phyloP scores from a whole-genome alignment of 2,329 filamentous ascomycete genomes.

The Hymenotorrendiella dingleyae region DNA sequence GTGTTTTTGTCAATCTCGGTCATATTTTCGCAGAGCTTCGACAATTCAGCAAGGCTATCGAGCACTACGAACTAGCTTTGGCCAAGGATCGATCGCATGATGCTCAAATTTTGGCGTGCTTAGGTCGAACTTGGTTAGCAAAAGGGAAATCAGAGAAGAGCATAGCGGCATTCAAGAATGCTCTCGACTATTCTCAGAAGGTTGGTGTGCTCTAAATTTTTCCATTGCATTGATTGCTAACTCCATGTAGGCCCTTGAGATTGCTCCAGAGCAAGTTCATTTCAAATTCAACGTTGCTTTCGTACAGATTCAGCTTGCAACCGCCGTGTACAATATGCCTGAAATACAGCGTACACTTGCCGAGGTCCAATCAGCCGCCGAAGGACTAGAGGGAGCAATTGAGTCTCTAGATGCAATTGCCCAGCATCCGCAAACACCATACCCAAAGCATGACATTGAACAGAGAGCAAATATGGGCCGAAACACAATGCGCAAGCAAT shows the following conservation, averaged over 20 bases:
- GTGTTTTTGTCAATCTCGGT: constrained; percentile 86
- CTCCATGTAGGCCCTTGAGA: constrained; percentile 57
- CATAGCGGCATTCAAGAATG: constrained; percentile 55
- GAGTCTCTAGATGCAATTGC: constrained; percentile 61
- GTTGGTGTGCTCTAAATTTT: constrained; percentile 34
- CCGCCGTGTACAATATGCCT: constrained; percentile 66
- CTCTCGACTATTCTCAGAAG: constrained; percentile 58
- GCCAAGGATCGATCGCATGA: constrained; percentile 57
- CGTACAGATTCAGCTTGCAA: constrained; percentile 90
- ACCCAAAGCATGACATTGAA: constrained; percentile 84
- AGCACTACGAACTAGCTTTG: constrained; percentile 80
- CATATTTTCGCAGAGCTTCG: constrained; percentile 87
- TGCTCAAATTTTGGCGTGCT: constrained; percentile 61
- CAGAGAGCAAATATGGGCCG: constrained; percentile 95
- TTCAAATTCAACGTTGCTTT: constrained; percentile 98
- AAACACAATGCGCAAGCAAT: constrained; percentile 88
- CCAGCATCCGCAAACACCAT: constrained; percentile 64
- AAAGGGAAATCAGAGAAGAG: constrained; percentile 61
- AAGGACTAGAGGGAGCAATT: constrained; percentile 82
- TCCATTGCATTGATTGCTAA: constrained; percentile 22
- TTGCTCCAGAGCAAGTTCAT: constrained; percentile 78
- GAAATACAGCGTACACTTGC: constrained; percentile 72
- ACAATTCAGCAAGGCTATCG: constrained; percentile 86
- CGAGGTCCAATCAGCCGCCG: constrained; percentile 74
- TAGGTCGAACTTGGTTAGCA: constrained; percentile 64